A percentile compares a stretch with the other conserved stretches of the same genome.
Conservation (phyloP, 2,329 filamentous ascomycete genomes). For the Penicillium rolfsii region DNA sequence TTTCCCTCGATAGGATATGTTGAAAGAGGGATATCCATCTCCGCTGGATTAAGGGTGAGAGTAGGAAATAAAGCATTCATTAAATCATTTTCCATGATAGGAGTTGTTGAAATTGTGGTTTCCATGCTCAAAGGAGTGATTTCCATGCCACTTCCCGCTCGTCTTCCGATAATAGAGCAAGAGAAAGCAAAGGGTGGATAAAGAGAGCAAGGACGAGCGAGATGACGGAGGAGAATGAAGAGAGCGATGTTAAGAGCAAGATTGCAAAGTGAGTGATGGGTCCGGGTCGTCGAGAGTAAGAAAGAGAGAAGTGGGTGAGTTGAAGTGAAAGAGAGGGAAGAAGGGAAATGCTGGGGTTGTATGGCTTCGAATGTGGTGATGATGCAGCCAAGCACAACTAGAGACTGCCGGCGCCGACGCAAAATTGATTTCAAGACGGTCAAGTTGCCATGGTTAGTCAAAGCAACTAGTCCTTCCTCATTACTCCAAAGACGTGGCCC, state of each 20-base stretch:
- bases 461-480: conserved; percentile 6
- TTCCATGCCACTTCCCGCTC: background rate
- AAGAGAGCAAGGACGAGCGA: background rate
- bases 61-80: background rate
- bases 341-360: background rate
- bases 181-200: conserved; percentile 2
- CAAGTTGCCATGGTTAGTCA: background rate
- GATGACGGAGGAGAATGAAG: background rate
- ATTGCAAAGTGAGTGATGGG: background rate
- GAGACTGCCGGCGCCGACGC: background rate
- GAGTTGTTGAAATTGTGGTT: background rate
- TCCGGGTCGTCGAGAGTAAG: background rate
- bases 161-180: background rate
- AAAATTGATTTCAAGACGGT: background rate
- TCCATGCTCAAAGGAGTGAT: conserved; percentile 2
- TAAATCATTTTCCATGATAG: background rate
- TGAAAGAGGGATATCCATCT: background rate
- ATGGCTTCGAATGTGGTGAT: conserved; percentile 6
- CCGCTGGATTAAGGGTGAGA: background rate
- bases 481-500: conserved; percentile 29
- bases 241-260: conserved; percentile 4
- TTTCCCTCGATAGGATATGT: background rate
- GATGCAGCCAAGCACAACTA: background rate
- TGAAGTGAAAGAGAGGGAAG: background rate
- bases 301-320: background rate